Base-by-base conservation (phyloP, 371 early-diverging fungal genomes). In the Parasitella parasitica region DNA sequence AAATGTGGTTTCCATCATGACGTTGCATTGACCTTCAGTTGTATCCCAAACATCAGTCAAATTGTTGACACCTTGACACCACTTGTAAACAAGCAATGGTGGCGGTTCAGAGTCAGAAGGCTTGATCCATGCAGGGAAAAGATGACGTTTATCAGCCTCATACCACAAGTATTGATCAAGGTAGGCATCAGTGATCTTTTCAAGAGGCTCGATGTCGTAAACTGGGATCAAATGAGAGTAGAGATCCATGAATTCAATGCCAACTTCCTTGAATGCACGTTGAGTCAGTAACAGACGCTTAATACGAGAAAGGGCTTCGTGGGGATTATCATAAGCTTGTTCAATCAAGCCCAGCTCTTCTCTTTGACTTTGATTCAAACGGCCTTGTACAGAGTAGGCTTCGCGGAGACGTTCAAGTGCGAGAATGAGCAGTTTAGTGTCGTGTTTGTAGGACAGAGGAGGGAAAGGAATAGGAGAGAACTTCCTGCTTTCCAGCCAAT, bases 101-200 rank as follows among this genome's bases (percentile, higher is more conserved):
- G 97, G 94, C 1, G 99, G 97, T 74, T 99, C 99, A 22, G 94
- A 89, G 66, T 99, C 99, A 13, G 92, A 88, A 8, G 99, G 99
- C 69, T 99, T 98, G 72, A 98, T 94, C 96, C 97, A 98, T 20
- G 93, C 86, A 32, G 97, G 97, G 90, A 97, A 98, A 54, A 97
- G 80, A 56, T 93, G 88, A 27, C 84, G 78, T 59, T 88, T 88
- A 30, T 87, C 86, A 12, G 97, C 96, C 70, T 99, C 98, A 74
- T 99, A 98, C 97, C 98, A 99, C 22, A 99, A 84, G 71, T 99
- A 99, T 71, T 98, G 98, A 76, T 98, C 98, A 59, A 99, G 82
- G 67, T 98, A 99, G 15, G 98, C 97, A 79, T 99, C 99, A 0
- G 96, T 95, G 56, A 99, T 96, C 84, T 97, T 98, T 72, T 99